A percentile compares a stretch with the other conserved stretches of the same genome.
Conservation (phyloP, 768 basidiomycete species). For the Mycena polygramma region DNA sequence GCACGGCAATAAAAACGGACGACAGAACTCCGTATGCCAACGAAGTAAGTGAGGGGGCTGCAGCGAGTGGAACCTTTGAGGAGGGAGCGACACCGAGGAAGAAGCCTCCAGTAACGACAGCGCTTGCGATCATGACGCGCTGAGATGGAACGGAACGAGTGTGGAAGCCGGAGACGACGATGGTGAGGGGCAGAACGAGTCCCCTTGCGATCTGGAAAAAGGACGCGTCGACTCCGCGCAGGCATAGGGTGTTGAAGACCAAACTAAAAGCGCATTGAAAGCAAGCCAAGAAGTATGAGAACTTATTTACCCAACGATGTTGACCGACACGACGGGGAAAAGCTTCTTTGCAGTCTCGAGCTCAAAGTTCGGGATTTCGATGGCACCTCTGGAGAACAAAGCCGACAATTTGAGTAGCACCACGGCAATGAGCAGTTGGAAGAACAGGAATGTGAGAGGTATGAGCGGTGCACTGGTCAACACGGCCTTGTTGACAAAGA, state of each 20-base stretch:
- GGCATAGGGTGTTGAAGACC: constrained; percentile 84
- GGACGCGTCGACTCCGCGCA: constrained; percentile 83
- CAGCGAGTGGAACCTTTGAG: constrained; percentile 52
- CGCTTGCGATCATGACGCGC: constrained; percentile 70
- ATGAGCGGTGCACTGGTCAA: constrained; percentile 75
- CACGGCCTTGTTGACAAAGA: constrained; percentile 81
- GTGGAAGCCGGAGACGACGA: constrained; percentile 74
- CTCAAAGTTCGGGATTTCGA: constrained; percentile 72
- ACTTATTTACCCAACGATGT: constrained; percentile 61
- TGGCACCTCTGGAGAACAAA: constrained; percentile 54
- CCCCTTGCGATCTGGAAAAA: constrained; percentile 93
- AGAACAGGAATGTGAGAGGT: constrained; percentile 75
- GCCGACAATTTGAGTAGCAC: constrained; percentile 70
- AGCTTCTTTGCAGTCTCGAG: constrained; percentile 68
- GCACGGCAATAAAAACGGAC: constrained; percentile 81
- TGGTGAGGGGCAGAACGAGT: constrained; percentile 86
- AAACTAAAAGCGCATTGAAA: constrained; percentile 50
- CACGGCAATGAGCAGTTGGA: constrained; percentile 80
- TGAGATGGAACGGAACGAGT: constrained; percentile 66
- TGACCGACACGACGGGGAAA: constrained; percentile 73
- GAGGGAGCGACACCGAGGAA: constrained; percentile 80
- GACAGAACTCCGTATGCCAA: constrained; percentile 80
- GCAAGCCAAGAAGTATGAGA: background rate
- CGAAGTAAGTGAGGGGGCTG: constrained; percentile 67
- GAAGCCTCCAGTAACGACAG: constrained; percentile 80